Evolutionary conservation across 2,329 filamentous ascomycete species (phyloP), one percentile per base, ranked within the genome.

Genomic region (Talaromyces funiculosus): DNA sequence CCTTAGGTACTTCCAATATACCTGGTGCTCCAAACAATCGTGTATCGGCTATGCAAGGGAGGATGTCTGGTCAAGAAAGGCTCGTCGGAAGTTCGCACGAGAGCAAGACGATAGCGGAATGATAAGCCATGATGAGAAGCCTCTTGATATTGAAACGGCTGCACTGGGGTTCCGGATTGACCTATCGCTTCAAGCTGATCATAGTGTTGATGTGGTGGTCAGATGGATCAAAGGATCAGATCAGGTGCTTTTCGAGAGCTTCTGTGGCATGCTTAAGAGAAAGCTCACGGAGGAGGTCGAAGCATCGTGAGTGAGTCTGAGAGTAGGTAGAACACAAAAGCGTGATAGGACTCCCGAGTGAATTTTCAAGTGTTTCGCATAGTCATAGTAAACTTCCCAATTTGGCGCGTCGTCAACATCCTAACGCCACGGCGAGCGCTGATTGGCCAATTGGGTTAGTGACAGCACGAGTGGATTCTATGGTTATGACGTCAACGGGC

Each of bases 31-130:
- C 9, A 71, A 77, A 3, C 77, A 78, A 14, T 62, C 61, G 14
- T 90, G 90, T 0, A 69, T 85, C 0, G 87, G 89, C 1, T 82
- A 86, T 58, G 82, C 86, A 0, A 64, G 66, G 59, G 77, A 79
- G n/a, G 91, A 92, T 67, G 89, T 93, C 0, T 96, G 91, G 91
- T 86, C 86, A 29, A 79, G 91, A 24, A 83, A 87, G 5, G 92
- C 89, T 72, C 82, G 90, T 40, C 79, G 90, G 55, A 84, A 83
- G 67, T 77, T 66, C 68, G 71, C 68, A 62, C 62, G 65, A 64
- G 66, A 61, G 60, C 33, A 29, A 57, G 59, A 5, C 64, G 69
- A n/a, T 45, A 55, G 59, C 51, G 64, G 66, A 8, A 63, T 18
- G 10, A 53, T 31, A 37, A 54, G 35, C 31, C 33, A 38, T 53